Conservation (phyloP, 2,329 filamentous ascomycete species). For the Leptographium radiaticola region DNA sequence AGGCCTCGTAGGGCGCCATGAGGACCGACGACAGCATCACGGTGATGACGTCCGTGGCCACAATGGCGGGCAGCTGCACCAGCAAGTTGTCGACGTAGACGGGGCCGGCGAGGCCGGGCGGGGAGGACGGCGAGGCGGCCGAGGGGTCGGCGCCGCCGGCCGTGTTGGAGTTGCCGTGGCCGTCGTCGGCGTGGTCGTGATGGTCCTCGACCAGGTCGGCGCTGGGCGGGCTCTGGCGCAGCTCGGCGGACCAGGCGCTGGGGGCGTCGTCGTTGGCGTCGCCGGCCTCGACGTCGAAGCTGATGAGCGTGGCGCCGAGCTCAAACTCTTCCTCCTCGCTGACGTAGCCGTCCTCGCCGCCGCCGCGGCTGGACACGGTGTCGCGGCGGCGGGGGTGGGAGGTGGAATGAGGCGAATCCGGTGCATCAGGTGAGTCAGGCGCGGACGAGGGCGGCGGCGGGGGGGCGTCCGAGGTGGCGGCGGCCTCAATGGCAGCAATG, state of each 20-base stretch:
- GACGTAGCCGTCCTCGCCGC: conserved; percentile 34
- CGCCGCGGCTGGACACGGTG: conserved; percentile 24
- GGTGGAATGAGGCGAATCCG: too few relatives aligned
- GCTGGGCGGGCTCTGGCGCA: conserved; percentile 31
- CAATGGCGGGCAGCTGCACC: conserved; percentile 32
- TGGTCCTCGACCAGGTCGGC: background rate
- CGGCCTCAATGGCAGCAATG: background rate
- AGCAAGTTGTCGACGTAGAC: conserved; percentile 28
- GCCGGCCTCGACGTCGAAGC: conserved; percentile 46
- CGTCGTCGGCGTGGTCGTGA: background rate
- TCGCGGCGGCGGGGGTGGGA: conserved; percentile 22
- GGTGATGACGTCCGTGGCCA: conserved; percentile 35
- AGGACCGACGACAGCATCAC: conserved; percentile 28
- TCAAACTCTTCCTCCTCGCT: conserved; percentile 41
- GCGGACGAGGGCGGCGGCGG: background rate
- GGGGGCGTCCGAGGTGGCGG: background rate
- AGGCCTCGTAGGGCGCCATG: conserved; percentile 32
- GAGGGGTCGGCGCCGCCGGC: background rate
- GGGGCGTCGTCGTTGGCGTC: conserved; percentile 37
- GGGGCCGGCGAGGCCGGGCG: background rate
- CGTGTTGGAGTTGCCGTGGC: background rate
- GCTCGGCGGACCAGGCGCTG: conserved; percentile 45
- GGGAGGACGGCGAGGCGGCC: background rate
- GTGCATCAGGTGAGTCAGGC: background rate
- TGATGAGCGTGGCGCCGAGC: conserved; percentile 43